Percentiles rank a stretch among this genome's conserved stretches.
Evolutionary conservation across 1,139 yeast genomes (phyloP).

Genomic region (Sugiyamaella grinbergsii): DNA sequence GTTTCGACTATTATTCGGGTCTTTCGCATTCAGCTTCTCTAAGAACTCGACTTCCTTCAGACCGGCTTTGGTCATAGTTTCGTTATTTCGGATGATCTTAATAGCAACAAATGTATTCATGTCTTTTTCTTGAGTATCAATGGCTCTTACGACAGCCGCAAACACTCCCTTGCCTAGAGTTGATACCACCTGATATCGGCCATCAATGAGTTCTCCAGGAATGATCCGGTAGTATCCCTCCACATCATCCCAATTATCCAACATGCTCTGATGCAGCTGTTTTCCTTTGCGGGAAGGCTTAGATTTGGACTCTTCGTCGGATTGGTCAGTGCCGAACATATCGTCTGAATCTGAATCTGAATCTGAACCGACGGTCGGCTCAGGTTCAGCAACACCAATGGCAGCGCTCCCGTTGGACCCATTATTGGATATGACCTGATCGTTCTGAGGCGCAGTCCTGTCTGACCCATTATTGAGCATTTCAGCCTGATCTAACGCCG

Average conservation of each 20-base stretch:
- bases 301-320: not conserved
- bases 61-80: conserved; percentile 58
- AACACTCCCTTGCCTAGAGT: conserved; percentile 85
- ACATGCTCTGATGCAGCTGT: conserved; percentile 34
- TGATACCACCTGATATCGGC: conserved; percentile 75
- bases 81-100: conserved; percentile 61
- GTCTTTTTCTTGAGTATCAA: conserved; percentile 18
- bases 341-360: conserved; percentile 20
- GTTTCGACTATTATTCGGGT: conserved; percentile 62
- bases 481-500: not conserved
- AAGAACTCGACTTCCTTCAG: conserved; percentile 76
- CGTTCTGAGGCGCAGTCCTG: too few relatives aligned
- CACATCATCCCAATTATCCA: conserved; percentile 55
- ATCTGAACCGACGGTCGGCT: conserved; percentile 3
- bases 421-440: too few relatives aligned
- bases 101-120: conserved; percentile 65
- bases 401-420: not conserved
- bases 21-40: conserved; percentile 69
- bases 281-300: conserved; percentile 20
- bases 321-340: conserved; percentile 19
- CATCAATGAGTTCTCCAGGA: conserved; percentile 64
- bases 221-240: conserved; percentile 85
- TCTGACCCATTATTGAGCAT: not conserved
- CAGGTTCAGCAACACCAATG: not conserved
- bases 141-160: conserved; percentile 43